Evolutionary conservation across 192 early-diverging fungal species (phyloP).

Genomic region (Funneliformis mosseae): DNA sequence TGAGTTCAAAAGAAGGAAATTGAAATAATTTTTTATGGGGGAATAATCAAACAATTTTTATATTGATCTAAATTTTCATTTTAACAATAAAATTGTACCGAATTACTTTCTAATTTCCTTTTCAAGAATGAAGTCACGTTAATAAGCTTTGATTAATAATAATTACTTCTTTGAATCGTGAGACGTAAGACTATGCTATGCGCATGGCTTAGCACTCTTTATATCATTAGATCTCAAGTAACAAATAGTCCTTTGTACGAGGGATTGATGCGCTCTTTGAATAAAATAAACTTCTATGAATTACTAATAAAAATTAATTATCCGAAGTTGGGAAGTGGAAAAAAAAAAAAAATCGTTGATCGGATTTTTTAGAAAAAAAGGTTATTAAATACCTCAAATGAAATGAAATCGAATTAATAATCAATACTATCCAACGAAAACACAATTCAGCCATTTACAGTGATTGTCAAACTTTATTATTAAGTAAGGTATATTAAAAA

Average conservation of each 20-base stretch:
- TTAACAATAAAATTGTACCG: neutral
- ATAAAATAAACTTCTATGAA: too few species aligned
- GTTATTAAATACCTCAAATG: too few species aligned
- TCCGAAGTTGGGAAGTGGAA: too few species aligned
- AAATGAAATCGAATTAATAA: too few species aligned
- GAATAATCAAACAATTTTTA: neutral
- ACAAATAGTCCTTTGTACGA: neutral
- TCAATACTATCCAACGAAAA: too few species aligned
- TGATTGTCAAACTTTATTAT: too few species aligned
- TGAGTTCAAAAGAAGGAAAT: neutral
- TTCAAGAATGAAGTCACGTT: slow-evolving; percentile 1
- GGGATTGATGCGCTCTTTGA: neutral
- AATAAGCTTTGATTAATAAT: neutral
- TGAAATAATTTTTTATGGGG: neutral
- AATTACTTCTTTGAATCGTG: neutral
- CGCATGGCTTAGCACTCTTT: neutral
- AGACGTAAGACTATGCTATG: neutral
- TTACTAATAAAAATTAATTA: neutral
- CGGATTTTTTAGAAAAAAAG: too few species aligned
- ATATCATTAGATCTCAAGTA: neutral
- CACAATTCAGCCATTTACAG: too few species aligned
- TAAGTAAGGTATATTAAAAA: too few species aligned
- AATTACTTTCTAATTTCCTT: neutral
- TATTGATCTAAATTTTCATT: neutral
- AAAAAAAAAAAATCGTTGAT: too few species aligned